A percentile compares a stretch with the other conserved stretches of the same genome.
phyloP scores from a whole-genome alignment of 2,329 filamentous ascomycete genomes.

The Pleomassaria siparia region DNA sequence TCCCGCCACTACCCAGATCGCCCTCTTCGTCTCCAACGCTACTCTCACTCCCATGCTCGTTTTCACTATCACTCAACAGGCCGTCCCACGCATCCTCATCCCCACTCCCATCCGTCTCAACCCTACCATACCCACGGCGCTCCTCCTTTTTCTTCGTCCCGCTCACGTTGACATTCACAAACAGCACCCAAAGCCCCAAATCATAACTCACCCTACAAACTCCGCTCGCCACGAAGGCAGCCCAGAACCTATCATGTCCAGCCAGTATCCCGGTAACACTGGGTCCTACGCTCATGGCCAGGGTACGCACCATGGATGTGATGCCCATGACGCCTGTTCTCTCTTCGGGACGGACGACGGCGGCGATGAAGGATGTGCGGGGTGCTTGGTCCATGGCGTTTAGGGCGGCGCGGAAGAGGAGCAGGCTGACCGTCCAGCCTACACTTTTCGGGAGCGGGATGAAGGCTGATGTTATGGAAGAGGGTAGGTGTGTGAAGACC shows the following conservation, averaged over 20 bases:
- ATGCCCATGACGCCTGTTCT: constrained; percentile 72
- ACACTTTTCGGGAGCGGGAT: constrained; percentile 59
- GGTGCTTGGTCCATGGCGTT: constrained; percentile 73
- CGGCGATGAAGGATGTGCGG: constrained; percentile 66
- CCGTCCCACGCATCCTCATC: constrained; percentile 33
- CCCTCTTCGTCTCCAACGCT: background rate
- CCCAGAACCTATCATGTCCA: constrained; percentile 37
- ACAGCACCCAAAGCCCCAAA: constrained; percentile 41
- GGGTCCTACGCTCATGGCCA: constrained; percentile 56
- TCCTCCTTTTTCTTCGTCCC: constrained; percentile 8
- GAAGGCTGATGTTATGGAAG: constrained; percentile 56
- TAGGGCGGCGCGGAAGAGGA: constrained; percentile 62
- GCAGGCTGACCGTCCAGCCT: constrained; percentile 55
- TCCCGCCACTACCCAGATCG: background rate
- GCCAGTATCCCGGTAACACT: constrained; percentile 41
- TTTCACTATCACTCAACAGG: constrained; percentile 32
- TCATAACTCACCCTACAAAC: constrained; percentile 41
- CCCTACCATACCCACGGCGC: constrained; percentile 13
- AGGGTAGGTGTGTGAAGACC: constrained; percentile 57
- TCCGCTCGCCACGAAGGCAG: constrained; percentile 42
- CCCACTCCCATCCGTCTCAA: constrained; percentile 20
- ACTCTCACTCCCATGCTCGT: no score
- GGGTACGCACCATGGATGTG: constrained; percentile 61
- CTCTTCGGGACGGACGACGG: constrained; percentile 65
- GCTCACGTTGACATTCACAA: constrained; percentile 30